phyloP scores from a whole-genome alignment of 2,329 filamentous ascomycete species.

The Tolypocladium cylindrosporum region DNA sequence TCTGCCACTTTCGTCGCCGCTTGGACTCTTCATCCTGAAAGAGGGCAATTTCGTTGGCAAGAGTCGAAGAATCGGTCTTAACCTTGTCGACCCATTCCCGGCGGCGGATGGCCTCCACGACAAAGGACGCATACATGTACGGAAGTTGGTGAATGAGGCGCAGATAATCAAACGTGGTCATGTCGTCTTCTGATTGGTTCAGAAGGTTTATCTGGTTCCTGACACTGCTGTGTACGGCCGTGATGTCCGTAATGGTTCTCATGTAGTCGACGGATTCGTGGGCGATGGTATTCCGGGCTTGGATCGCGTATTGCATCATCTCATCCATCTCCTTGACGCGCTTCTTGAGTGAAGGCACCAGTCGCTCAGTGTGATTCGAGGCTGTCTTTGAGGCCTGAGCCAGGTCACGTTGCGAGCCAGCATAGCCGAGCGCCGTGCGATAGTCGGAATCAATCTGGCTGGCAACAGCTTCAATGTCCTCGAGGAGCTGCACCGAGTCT shows the following conservation, averaged over 20 bases:
- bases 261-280: slow-evolving; percentile 62
- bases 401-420: slow-evolving; percentile 50
- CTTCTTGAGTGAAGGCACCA: slow-evolving; percentile 48
- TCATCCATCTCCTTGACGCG: slow-evolving; percentile 51
- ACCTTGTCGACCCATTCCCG: slow-evolving; percentile 91
- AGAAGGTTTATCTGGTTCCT: slow-evolving; percentile 64
- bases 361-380: slow-evolving; percentile 50
- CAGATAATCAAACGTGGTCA: slow-evolving; percentile 72
- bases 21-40: slow-evolving; percentile 91
- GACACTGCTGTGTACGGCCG: slow-evolving; percentile 61
- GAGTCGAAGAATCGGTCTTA: slow-evolving; percentile 70
- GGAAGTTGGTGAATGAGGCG: slow-evolving; percentile 75
- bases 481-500: slow-evolving; percentile 59
- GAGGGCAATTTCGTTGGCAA: slow-evolving; percentile 86
- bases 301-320: slow-evolving; percentile 46
- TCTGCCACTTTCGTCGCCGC: slow-evolving; percentile 81
- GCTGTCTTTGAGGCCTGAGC: slow-evolving; percentile 54
- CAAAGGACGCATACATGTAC: slow-evolving; percentile 79
- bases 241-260: slow-evolving; percentile 72
- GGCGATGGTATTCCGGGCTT: slow-evolving; percentile 59
- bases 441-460: slow-evolving; percentile 84
- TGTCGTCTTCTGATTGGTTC: slow-evolving; percentile 63
- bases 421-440: slow-evolving; percentile 61
- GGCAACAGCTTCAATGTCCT: slow-evolving; percentile 77
- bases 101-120: slow-evolving; percentile 76